These are phyloP conservation scores for Alternaria ventricosa DNA, from an alignment of 2,329 filamentous ascomycete species.

Conservation along the genomic window DNA sequence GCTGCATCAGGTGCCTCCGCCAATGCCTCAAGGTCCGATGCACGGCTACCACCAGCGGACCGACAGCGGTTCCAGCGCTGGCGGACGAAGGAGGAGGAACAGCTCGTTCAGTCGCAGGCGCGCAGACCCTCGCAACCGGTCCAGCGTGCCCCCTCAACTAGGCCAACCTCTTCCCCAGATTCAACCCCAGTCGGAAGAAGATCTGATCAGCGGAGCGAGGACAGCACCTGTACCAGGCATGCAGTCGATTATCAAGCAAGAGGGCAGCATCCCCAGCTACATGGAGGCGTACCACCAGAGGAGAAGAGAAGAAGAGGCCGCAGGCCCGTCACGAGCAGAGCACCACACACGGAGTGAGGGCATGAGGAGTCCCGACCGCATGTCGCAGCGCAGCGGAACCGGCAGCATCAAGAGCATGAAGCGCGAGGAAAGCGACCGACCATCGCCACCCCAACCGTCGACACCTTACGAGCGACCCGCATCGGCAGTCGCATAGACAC, in stretches of 20 bases:
- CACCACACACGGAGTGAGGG: conserved; percentile 36
- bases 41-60: conserved; percentile 44
- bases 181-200: conserved; percentile 40
- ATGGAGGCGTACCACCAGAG: conserved; percentile 42
- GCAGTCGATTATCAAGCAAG: conserved; percentile 38
- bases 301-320: conserved; percentile 37
- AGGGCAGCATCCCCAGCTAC: conserved; percentile 34
- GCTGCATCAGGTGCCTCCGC: conserved; percentile 36
- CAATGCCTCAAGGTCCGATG: conserved; percentile 32
- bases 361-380: conserved; percentile 41
- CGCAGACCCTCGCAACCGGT: conserved; percentile 38
- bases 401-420: conserved; percentile 46
- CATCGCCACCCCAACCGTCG: conserved; percentile 22
- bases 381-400: conserved; percentile 43
- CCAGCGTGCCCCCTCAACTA: conserved; percentile 47
- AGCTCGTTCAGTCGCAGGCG: conserved; percentile 46
- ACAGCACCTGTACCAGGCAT: conserved; percentile 42
- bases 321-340: conserved; percentile 27
- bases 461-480: conserved; percentile 18
- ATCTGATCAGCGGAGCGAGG: conserved; percentile 44
- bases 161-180: conserved; percentile 42
- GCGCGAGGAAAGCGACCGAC: conserved; percentile 37
- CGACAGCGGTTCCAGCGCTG: conserved; percentile 42
- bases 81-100: conserved; percentile 33
- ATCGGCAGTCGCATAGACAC: conserved; percentile 8